Conservation (phyloP, 768 basidiomycete species). For the Neoboletus subvelutipes region DNA sequence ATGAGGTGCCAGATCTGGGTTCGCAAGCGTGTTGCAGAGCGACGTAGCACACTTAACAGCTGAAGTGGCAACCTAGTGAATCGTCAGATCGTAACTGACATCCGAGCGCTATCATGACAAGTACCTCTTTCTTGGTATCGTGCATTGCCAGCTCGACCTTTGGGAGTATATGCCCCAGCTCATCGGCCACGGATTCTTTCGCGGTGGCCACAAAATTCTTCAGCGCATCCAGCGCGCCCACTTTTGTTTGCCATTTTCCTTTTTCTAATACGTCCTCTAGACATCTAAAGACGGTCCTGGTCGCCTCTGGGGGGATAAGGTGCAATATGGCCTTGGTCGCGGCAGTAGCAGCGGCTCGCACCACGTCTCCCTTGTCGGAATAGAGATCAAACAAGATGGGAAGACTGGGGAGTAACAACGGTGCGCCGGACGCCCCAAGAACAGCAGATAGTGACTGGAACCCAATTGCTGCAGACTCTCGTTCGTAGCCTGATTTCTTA, state of each 20-base stretch:
- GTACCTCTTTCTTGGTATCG: slow-evolving; percentile 92
- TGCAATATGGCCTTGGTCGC: slow-evolving; percentile 86
- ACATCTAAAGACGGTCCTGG: slow-evolving; percentile 61
- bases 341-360: slow-evolving; percentile 73
- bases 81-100: slow-evolving; percentile 10
- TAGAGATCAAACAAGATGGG: slow-evolving; percentile 78
- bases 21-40: slow-evolving; percentile 87
- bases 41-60: slow-evolving; percentile 88
- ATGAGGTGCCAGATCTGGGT: slow-evolving; percentile 89
- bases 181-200: slow-evolving; percentile 74
- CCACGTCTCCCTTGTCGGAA: slow-evolving; percentile 93
- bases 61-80: slow-evolving; percentile 70
- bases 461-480: slow-evolving; percentile 82
- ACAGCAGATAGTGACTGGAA: slow-evolving; percentile 71
- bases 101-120: slow-evolving; percentile 14
- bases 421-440: slow-evolving; percentile 69
- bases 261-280: slow-evolving; percentile 75
- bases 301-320: slow-evolving; percentile 79
- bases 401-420: slow-evolving; percentile 75
- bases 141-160: slow-evolving; percentile 91
- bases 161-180: slow-evolving; percentile 79
- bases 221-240: slow-evolving; percentile 88
- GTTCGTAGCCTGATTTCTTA: slow-evolving; percentile 86
- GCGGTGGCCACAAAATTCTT: slow-evolving; percentile 69
- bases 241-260: slow-evolving; percentile 93